phyloP scores from a whole-genome alignment of 1,284 basidiomycete species.

The Pisolithus thermaeus region DNA sequence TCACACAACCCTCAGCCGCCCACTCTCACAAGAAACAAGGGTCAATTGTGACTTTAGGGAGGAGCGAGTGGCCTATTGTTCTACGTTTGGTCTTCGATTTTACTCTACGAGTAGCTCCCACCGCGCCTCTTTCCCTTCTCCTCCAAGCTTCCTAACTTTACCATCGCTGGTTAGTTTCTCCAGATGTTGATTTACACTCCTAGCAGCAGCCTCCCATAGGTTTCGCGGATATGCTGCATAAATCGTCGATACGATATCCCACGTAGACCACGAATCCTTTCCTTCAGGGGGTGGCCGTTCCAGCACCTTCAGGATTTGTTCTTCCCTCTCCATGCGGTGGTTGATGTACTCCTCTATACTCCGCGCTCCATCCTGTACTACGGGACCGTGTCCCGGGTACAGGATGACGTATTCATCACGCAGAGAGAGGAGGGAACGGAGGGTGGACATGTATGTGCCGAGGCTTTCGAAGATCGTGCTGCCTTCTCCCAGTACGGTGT shows the following conservation, averaged over 20 bases:
- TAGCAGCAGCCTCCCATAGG: constrained; percentile 70
- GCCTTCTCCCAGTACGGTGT: constrained; percentile 88
- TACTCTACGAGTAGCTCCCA: constrained; percentile 28
- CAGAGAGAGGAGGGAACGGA: constrained; percentile 57
- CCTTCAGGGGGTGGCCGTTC: constrained; percentile 28
- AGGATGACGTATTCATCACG: constrained; percentile 40
- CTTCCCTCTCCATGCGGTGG: constrained; percentile 81
- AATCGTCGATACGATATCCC: constrained; percentile 58
- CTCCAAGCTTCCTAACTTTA: constrained; percentile 43
- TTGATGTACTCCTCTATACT: constrained; percentile 71
- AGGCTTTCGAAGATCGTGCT: constrained; percentile 91
- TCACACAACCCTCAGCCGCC: constrained; percentile 8
- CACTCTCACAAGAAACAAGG: too few relatives aligned
- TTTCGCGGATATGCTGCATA: constrained; percentile 69
- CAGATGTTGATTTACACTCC: constrained; percentile 68
- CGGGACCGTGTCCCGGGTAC: constrained; percentile 88
- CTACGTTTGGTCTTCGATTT: too few relatives aligned
- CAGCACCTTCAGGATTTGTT: constrained; percentile 68
- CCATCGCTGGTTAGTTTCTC: constrained; percentile 69
- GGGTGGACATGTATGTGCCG: constrained; percentile 61
- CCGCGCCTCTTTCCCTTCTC: constrained; percentile 38
- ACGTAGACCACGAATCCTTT: constrained; percentile 48
- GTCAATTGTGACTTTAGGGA: too few relatives aligned
- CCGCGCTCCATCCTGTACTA: constrained; percentile 53
- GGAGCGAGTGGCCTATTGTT: too few relatives aligned